These are phyloP conservation scores for Agrocybe praecox DNA, from an alignment of 768 basidiomycete species.

Conservation along the genomic window DNA sequence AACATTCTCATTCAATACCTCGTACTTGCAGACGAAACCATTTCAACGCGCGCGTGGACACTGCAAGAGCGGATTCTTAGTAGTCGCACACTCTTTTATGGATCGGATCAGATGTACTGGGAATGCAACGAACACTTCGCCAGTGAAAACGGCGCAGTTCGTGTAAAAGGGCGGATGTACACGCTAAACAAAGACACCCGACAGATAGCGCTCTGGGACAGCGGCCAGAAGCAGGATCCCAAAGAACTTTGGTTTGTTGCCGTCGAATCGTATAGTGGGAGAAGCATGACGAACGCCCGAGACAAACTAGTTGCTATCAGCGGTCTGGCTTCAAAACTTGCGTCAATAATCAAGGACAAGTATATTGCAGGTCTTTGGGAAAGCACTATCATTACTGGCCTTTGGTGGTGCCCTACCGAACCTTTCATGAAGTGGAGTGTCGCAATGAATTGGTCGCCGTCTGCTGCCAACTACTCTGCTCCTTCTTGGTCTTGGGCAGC, in stretches of 20 bases:
- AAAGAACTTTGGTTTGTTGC: neutral
- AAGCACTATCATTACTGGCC: neutral
- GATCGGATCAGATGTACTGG: conserved; percentile 1
- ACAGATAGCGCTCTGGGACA: neutral
- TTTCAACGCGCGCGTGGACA: neutral
- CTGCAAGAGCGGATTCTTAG: conserved; percentile 4
- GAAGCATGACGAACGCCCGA: neutral
- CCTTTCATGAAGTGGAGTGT: neutral
- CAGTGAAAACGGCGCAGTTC: neutral
- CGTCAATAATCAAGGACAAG: neutral
- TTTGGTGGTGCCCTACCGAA: neutral
- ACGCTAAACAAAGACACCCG: neutral
- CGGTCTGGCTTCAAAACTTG: neutral
- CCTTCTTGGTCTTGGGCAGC: conserved; percentile 6
- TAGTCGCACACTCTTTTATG: neutral
- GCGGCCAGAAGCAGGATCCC: neutral
- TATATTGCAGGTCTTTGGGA: conserved; percentile 6
- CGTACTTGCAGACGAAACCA: neutral
- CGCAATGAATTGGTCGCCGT: neutral
- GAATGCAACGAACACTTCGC: conserved; percentile 2
- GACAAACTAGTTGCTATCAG: neutral
- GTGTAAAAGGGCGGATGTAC: neutral
- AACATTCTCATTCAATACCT: neutral
- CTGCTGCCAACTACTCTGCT: neutral
- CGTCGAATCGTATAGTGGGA: neutral